Conservation (phyloP, 495 filamentous ascomycete species). For the Hapsidospora chrysogenum region DNA sequence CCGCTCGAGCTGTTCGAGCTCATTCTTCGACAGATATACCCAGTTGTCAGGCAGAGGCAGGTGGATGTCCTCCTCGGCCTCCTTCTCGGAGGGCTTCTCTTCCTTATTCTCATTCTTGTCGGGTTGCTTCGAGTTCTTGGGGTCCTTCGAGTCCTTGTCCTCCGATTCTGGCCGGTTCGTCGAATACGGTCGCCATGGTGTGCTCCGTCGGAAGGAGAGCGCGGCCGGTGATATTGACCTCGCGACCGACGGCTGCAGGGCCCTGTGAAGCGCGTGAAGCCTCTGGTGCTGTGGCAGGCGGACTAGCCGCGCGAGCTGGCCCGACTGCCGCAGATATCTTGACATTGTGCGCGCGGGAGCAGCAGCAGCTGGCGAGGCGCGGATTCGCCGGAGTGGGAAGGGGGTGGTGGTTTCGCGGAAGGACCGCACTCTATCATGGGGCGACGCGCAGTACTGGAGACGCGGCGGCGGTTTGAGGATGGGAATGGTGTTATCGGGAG, state of each 20-base stretch:
- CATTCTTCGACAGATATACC: conserved; percentile 10
- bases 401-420: no score
- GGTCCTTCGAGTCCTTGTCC: neutral
- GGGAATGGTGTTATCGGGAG: no score
- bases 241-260: neutral
- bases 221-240: neutral
- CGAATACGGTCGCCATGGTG: neutral
- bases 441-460: no score
- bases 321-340: conserved; percentile 2
- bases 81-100: conserved; percentile 6
- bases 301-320: conserved; percentile 2
- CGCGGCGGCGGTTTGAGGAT: no score
- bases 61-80: conserved; percentile 6
- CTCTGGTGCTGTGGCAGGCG: neutral
- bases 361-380: neutral
- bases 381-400: neutral
- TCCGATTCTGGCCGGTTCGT: neutral
- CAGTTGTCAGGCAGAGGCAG: conserved; percentile 13
- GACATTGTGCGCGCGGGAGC: conserved; percentile 1
- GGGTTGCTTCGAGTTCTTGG: neutral
- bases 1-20: conserved; percentile 1
- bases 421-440: no score
- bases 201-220: neutral
- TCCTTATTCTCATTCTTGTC: conserved; percentile 7
- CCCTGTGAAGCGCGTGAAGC: neutral